A percentile compares a stretch with the other conserved stretches of the same genome.
Evolutionary conservation across 2,329 filamentous ascomycete genomes (phyloP).

Genomic region (Verticillium tricorpus): DNA sequence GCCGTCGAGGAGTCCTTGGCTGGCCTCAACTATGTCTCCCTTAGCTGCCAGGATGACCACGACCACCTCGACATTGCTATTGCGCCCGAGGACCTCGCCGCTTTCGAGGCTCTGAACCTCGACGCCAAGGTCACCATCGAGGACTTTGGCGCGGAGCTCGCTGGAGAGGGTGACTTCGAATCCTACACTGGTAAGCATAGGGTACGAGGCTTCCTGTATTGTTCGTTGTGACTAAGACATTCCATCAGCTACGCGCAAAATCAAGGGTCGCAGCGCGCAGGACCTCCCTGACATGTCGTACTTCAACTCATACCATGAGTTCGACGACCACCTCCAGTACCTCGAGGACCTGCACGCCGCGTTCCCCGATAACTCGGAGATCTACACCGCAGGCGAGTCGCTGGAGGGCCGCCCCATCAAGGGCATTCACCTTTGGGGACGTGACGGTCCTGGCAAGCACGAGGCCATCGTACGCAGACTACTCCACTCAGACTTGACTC

Average conservation of each 20-base stretch:
- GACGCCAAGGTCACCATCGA: constrained; percentile 30
- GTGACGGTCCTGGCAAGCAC: constrained; percentile 32
- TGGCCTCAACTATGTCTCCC: background rate
- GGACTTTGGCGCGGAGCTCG: constrained; percentile 33
- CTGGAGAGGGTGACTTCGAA: constrained; percentile 23
- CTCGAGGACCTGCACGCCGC: constrained; percentile 29
- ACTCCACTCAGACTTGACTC: background rate
- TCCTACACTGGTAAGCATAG: constrained; percentile 12
- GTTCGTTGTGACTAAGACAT: background rate
- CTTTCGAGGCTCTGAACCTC: constrained; percentile 28
- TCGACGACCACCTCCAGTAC: constrained; percentile 37
- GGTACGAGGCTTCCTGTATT: background rate
- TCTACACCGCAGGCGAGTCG: constrained; percentile 38
- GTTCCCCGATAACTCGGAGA: constrained; percentile 33
- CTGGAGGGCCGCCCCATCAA: constrained; percentile 45
- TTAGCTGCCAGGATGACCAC: constrained; percentile 23
- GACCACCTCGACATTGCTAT: constrained; percentile 34
- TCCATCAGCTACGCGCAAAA: background rate
- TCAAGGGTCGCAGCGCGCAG: background rate
- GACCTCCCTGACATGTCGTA: constrained; percentile 34
- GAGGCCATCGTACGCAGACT: constrained; percentile 27
- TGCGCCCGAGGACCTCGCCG: constrained; percentile 24
- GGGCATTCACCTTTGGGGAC: constrained; percentile 46
- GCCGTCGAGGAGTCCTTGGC: constrained; percentile 23
- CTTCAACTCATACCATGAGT: constrained; percentile 43